Base-by-base conservation (phyloP, 78 protist genomes). In the Cyanophora paradoxa region DNA sequence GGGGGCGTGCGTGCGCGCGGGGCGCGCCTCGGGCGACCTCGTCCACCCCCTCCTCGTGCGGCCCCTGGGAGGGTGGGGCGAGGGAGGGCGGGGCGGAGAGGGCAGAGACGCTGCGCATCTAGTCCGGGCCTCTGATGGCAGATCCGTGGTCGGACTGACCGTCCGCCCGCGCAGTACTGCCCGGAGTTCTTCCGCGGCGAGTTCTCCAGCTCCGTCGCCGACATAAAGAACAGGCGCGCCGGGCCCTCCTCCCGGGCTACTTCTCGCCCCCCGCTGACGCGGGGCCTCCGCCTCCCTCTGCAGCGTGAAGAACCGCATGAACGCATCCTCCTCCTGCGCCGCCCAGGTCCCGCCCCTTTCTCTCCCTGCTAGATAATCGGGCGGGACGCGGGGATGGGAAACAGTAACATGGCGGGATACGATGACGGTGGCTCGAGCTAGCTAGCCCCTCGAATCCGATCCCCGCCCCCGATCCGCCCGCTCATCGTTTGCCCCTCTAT, bases 261-360 rank as follows among this genome's bases (percentile, higher is more conserved):
- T 8, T 46, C 54, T 46, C 10, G n/a, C n/a, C n/a, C n/a, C n/a
- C n/a, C n/a, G n/a, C n/a, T n/a, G n/a, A n/a, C n/a, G n/a, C n/a
- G n/a, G n/a, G n/a, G n/a, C n/a, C n/a, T 46, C 54, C 19, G 3
- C 28, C 19, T 8, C 10, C 19, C 28, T 8, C 28, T 46, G 13
- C 10, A 1, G 54, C 59, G 78, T 70, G 54, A 72, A 72, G 42
- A 48, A 79, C 61, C 17, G 77, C 2, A 16, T 28, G 31, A 73
- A 79, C 74, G 84, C 78, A 0, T 78, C 59, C 56, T n/a, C 50
- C 40, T 66, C 76, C n/a, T 79, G 84, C 58, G 84, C 84, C 5
- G 70, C 62, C 36, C 63, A 17, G 7, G 63, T 76, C 39, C 63
- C 65, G 34, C 33, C 3, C 64, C n/a, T 16, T 10, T 13, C 10